Evolutionary conservation across 2,329 filamentous ascomycete genomes (phyloP).

Genomic region (Xylaria hypoxylon): DNA sequence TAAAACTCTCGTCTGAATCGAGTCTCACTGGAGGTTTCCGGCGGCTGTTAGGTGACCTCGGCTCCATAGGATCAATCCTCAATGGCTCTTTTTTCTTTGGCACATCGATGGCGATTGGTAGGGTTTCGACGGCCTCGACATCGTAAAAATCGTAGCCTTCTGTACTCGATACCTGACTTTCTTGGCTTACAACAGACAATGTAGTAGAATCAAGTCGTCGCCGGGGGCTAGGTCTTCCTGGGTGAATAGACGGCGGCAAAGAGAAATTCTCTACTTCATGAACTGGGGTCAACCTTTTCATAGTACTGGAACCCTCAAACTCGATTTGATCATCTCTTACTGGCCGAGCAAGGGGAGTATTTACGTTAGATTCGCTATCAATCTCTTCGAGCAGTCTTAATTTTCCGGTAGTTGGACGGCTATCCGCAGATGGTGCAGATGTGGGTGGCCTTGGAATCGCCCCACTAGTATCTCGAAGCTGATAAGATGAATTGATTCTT

Average conservation of each 20-base stretch:
- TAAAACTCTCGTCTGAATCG: conserved; percentile 69
- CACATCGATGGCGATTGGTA: conserved; percentile 65
- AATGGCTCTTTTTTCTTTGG: conserved; percentile 57
- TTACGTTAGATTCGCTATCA: conserved; percentile 72
- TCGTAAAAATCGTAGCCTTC: conserved; percentile 77
- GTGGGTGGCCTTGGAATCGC: conserved; percentile 46
- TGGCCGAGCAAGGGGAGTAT: conserved; percentile 69
- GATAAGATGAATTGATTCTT: conserved; percentile 40
- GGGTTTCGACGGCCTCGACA: conserved; percentile 59
- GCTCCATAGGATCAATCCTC: conserved; percentile 52
- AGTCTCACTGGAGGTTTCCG: conserved; percentile 56
- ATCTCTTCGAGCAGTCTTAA: conserved; percentile 67
- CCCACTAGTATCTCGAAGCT: conserved; percentile 36
- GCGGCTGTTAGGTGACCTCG: conserved; percentile 49
- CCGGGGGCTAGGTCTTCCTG: conserved; percentile 53
- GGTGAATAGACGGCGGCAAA: conserved; percentile 61
- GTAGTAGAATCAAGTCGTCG: conserved; percentile 63
- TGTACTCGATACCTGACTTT: conserved; percentile 64
- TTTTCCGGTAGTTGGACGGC: conserved; percentile 50
- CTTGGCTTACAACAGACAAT: conserved; percentile 63
- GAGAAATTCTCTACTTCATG: conserved; percentile 63
- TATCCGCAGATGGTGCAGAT: conserved; percentile 53
- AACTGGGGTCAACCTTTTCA: conserved; percentile 60
- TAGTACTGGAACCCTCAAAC: conserved; percentile 48
- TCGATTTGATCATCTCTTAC: conserved; percentile 54